Base-by-base conservation (phyloP, 805 yeast species). In the Saccharomyces paradoxus region DNA sequence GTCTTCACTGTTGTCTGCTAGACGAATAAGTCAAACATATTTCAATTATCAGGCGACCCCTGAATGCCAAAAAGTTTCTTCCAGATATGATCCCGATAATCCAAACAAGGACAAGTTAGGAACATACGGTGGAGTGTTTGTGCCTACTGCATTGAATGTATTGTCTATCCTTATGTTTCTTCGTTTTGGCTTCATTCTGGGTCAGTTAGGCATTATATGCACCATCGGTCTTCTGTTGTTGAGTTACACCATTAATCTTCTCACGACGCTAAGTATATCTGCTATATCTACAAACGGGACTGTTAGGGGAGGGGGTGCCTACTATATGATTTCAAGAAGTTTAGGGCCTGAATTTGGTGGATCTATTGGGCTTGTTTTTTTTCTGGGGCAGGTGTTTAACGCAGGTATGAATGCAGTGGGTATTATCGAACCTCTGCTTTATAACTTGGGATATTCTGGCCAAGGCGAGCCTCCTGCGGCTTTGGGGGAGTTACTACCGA, bases 271-370 rank as follows among this genome's bases (percentile, higher is more conserved):
- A 60, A 88, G 96, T 22, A 84, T 94, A 55, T 87, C 96, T 53
- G 99, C 99, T 1, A 94, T 94, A 57, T 89, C 97, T 1, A 94
- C 99, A 1, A 94, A 94, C 66, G 99, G 99, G 24, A 89, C 96
- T 0, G 98, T 94, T 2, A 81, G 90, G 61, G 98, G 98, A 13
- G 99, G 99, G 14, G 99, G 99, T 50, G 97, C 98, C 0, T 94
- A 94, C 68, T 94, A 90, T 64, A 94, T 94, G 97, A 89, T 94
- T 56, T 87, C 96, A 32, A 78, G 99, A 60, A 86, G 96, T 32
- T 74, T 94, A 57, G 99, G 99, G 0, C 97, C 97, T 3, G 99
- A 94, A 68, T 94, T 94, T 71, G 99, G 99, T 28, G 99, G 99
- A 3, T 87, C 97, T 3, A 92, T 94, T 59, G 99, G 99, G 1